Base-by-base conservation (phyloP, 2,329 filamentous ascomycete genomes). In the Paraconiothyrium brasiliense region DNA sequence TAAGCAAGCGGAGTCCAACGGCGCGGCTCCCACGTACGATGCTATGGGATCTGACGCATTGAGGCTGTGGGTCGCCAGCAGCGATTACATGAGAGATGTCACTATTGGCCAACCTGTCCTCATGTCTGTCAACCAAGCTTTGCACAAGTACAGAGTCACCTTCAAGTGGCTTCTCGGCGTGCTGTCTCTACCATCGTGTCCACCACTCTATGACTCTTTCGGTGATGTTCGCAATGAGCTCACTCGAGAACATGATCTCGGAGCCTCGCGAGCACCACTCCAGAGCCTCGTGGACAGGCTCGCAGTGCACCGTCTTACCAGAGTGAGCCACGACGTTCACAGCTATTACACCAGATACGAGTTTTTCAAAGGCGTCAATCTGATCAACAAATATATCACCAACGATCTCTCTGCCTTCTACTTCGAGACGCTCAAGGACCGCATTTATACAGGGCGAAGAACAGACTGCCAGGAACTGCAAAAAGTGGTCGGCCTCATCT, bases 371-470 rank as follows among this genome's bases (percentile, higher is more conserved):
- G 94, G 86, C 13, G 83, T 93, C 6, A 87, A 84, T 61, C 80
- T 85, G 4, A 84, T 98, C 66, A 96, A 94, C 78, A 87, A 87
- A 65, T 97, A 94, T 89, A 85, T 97, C 61, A 88, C 89, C 58
- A 88, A 85, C 27, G 92, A 97, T 68, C 85, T 99, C 27, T 97
- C 93, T 0, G 90, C 94, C 0, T 97, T 97, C 78, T 99, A 98
- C 77, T 88, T 99, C 60, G 95, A 99, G 78, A 89, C 92, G 0
- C 84, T 94, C 70, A 99, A 99, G 79, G 95, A 99, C 72, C 86
- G 92, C 3, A 83, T 98, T 1, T 99, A 99, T 81, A 95, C 94
- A 49, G 92, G 91, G 34, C 87, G 89, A 62, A 86, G 87, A 14
- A 84, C 86, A 14, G 90, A 91, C 50, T 83, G 88, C 56, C 73